These are phyloP conservation scores for Nosema muscidifuracis DNA, from an alignment of 371 early-diverging fungal species.

Conservation along the genomic window DNA sequence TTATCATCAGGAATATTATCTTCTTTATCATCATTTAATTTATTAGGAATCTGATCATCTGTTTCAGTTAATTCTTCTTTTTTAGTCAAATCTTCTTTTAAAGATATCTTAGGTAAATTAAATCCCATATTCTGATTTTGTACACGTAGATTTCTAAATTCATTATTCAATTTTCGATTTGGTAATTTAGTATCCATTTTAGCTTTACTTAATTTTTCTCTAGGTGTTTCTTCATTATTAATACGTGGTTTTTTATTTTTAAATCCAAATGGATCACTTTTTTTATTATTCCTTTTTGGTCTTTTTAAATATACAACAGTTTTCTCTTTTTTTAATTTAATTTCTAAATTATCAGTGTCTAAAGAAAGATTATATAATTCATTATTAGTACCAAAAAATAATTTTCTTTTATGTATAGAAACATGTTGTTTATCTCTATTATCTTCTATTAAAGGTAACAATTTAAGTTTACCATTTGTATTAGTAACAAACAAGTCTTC, in stretches of 20 bases:
- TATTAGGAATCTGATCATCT: neutral
- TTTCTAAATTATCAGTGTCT: conserved; percentile 17
- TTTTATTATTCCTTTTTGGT: neutral
- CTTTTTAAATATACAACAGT: neutral
- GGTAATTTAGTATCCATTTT: neutral
- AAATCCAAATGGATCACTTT: conserved; percentile 33
- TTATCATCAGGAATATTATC: neutral
- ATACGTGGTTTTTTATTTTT: neutral
- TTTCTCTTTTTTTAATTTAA: conserved; percentile 13
- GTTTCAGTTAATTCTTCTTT: neutral
- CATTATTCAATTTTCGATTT: neutral
- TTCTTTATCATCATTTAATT: neutral
- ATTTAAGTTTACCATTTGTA: neutral
- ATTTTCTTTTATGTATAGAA: conserved; percentile 26
- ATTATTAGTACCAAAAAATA: conserved; percentile 23
- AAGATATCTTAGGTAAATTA: neutral
- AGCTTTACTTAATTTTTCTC: neutral
- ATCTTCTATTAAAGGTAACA: neutral
- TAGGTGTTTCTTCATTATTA: neutral
- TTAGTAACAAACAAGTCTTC: conserved; percentile 23
- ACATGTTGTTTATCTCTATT: conserved; percentile 15
- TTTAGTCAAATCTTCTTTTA: neutral
- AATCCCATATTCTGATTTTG: neutral
- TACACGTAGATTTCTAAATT: neutral
- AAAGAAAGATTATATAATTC: conserved; percentile 12